Percentiles rank a stretch among this genome's conserved stretches.
phyloP scores from a whole-genome alignment of 202 grass and related monocot genomes.

The Digitaria exilis region DNA sequence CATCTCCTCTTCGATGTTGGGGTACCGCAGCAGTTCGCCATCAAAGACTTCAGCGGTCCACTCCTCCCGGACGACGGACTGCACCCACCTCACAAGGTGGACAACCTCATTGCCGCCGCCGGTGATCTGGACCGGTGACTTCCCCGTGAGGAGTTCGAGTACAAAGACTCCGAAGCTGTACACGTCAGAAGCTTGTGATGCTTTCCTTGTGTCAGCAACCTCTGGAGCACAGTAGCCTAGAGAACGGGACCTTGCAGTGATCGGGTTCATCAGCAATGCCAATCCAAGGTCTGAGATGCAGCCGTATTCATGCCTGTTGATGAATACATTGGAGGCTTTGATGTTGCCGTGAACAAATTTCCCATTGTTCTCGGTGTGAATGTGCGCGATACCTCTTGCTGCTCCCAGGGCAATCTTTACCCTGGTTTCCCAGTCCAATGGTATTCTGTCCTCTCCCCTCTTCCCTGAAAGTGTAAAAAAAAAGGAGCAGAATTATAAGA shows the following conservation, averaged over 20 bases:
- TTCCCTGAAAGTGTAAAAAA: conserved; percentile 43
- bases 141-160: conserved; percentile 76
- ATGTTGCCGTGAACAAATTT: conserved; percentile 86
- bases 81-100: conserved; percentile 80
- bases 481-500: neutral
- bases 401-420: conserved; percentile 74
- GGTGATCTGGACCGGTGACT: conserved; percentile 63
- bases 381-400: conserved; percentile 63
- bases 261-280: conserved; percentile 61
- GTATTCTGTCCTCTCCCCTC: conserved; percentile 57
- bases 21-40: conserved; percentile 80
- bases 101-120: conserved; percentile 62
- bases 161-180: conserved; percentile 82
- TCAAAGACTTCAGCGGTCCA: conserved; percentile 95
- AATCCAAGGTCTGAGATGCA: conserved; percentile 69
- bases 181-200: conserved; percentile 59
- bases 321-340: conserved; percentile 78
- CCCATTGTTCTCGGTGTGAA: conserved; percentile 71
- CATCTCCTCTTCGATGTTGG: conserved; percentile 98
- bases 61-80: conserved; percentile 87
- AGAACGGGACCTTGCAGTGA: conserved; percentile 59
- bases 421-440: conserved; percentile 74
- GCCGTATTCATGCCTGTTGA: conserved; percentile 60
- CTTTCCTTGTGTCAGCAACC: conserved; percentile 70
- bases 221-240: conserved; percentile 75